Percentiles rank a stretch among this genome's conserved stretches.
Evolutionary conservation across 2,329 filamentous ascomycete genomes (phyloP).

Genomic region (Nothomitra cinnamomea): DNA sequence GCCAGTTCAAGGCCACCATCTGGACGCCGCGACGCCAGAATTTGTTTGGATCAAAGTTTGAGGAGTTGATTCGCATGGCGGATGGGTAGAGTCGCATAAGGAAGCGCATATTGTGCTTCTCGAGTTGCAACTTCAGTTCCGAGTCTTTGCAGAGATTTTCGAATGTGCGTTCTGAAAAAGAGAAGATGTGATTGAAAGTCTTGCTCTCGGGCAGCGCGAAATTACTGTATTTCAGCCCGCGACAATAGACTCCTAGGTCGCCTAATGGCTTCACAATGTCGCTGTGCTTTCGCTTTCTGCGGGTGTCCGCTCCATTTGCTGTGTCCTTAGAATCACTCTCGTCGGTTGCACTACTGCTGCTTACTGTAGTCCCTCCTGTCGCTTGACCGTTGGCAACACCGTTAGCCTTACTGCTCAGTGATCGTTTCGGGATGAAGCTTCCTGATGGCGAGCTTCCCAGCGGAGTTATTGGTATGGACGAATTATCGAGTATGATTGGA

Average conservation of each 20-base stretch:
- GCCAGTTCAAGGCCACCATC: slow-evolving; percentile 97
- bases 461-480: slow-evolving; percentile 22
- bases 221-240: slow-evolving; percentile 65
- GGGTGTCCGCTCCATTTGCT: slow-evolving; percentile 36
- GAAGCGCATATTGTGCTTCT: slow-evolving; percentile 80
- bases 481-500: slow-evolving; percentile 42
- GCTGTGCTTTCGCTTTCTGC: slow-evolving; percentile 49
- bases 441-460: slow-evolving; percentile 16
- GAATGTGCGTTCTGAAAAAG: slow-evolving; percentile 81
- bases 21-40: slow-evolving; percentile 94
- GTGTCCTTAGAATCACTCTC: slow-evolving; percentile 49
- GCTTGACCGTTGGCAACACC: slow-evolving; percentile 30
- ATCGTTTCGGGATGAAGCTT: slow-evolving; percentile 41
- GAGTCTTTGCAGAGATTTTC: slow-evolving; percentile 60
- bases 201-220: slow-evolving; percentile 67
- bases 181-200: slow-evolving; percentile 86
- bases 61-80: slow-evolving; percentile 62
- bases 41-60: slow-evolving; percentile 84
- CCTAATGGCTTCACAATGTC: slow-evolving; percentile 77
- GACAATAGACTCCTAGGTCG: slow-evolving; percentile 65
- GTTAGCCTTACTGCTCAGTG: slow-evolving; percentile 22
- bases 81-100: slow-evolving; percentile 92
- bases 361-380: slow-evolving; percentile 27
- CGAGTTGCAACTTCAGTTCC: slow-evolving; percentile 60
- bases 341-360: slow-evolving; percentile 45